Evolutionary conservation across 192 early-diverging fungal genomes (phyloP), one percentile per base, ranked within the genome.

Genomic region (Coemansia aciculifera): DNA sequence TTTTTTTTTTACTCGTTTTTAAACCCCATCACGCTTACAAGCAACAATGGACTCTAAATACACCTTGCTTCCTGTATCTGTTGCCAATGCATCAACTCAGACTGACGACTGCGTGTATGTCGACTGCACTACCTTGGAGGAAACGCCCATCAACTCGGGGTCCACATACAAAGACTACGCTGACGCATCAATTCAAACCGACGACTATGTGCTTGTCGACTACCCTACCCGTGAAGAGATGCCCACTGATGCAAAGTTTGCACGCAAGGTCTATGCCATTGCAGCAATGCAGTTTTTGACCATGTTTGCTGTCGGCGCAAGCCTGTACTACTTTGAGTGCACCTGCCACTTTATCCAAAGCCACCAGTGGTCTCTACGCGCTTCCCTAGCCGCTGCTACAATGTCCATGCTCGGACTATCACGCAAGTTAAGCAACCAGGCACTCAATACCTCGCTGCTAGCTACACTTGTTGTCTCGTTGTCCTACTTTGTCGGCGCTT

Each of bases 231-330:
- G 8, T 17, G 54, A 57, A 5, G 27, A 34, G 5, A 12, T 32
- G 32, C 29, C 54, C 3, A 38, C 59, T 0, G 31, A 32, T 31
- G 54, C 31, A 37, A 36, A n/a, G 11, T 60, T 38, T 60, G 59
- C 59, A 5, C 59, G 59, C 59, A 60, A 60, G 36, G 59, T 60
- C 36, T 60, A 60, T 39, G 59, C 59, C 37, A 60, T 60, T 39
- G 34, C 19, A 12, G 59, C 59, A 19, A 60, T 60, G 19, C 59
- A 60, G 31, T 1, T 60, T 3, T 4, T 60, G 9, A 24, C 59
- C 37, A 60, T 60, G 59, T 7, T 60, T 39, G 37, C 59, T 23
- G 59, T 60, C 11, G 59, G 59, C 8, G 59, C 59, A 7, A 23
- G 59, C 37, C 36, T 60, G 11, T 60, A 34, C 31, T 60, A 60